phyloP scores from a whole-genome alignment of 2,329 filamentous ascomycete genomes.

The Penicillium freii region DNA sequence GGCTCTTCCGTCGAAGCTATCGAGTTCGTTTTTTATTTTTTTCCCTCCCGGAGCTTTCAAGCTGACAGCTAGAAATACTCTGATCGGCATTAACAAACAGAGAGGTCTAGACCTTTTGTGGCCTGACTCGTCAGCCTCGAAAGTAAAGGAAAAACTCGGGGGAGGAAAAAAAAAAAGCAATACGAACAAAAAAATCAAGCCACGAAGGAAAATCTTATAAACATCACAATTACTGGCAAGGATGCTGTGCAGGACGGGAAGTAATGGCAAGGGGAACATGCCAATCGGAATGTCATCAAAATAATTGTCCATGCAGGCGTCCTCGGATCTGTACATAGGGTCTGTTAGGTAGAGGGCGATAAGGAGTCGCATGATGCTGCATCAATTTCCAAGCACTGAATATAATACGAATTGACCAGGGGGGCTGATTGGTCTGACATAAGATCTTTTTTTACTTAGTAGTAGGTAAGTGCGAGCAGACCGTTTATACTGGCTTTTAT shows the following conservation, averaged over 20 bases:
- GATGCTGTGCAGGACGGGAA: conserved; percentile 10
- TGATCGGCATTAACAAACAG: conserved; percentile 6
- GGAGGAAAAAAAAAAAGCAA: neutral
- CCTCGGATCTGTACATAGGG: conserved; percentile 3
- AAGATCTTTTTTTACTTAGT: neutral
- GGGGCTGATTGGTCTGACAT: conserved; percentile 14
- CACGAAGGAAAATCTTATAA: neutral
- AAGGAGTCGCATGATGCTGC: conserved; percentile 12
- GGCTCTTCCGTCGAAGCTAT: conserved; percentile 16
- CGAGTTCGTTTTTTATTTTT: conserved; percentile 1
- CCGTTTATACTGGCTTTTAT: neutral
- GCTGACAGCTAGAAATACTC: conserved; percentile 5
- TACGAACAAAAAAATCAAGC: conserved; percentile 4
- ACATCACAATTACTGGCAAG: neutral
- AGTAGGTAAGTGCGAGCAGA: neutral
- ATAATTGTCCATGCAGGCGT: conserved; percentile 9
- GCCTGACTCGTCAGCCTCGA: conserved; percentile 8
- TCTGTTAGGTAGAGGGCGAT: neutral
- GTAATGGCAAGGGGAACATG: conserved; percentile 10
- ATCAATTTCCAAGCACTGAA: conserved; percentile 3
- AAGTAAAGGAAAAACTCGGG: neutral
- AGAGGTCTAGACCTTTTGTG: conserved; percentile 2
- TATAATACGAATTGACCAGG: neutral
- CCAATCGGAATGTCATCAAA: conserved; percentile 9
- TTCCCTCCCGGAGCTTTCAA: conserved; percentile 12